Conservation (phyloP, 805 yeast species). For the Ogataea nakhonphanomensis region DNA sequence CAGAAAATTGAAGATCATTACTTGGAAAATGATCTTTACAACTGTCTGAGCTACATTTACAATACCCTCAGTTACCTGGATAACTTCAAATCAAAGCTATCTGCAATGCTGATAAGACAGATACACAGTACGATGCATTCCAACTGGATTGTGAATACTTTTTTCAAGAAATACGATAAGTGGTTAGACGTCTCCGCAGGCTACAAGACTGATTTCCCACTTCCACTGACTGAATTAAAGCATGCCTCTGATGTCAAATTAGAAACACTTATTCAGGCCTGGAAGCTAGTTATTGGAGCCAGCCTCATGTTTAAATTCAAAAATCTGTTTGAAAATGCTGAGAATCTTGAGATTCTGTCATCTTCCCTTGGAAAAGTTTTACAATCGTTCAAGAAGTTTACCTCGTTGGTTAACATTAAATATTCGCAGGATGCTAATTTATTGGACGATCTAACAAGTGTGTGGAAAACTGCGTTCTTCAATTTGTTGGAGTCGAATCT, state of each 20-base stretch:
- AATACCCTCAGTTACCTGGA: constrained; percentile 28
- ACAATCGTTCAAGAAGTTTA: constrained; percentile 29
- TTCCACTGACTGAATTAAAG: constrained; percentile 15
- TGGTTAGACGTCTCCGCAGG: constrained; percentile 26
- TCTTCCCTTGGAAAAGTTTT: constrained; percentile 20
- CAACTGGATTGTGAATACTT: constrained; percentile 29
- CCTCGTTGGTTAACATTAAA: constrained; percentile 27
- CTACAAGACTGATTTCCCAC: constrained; percentile 22
- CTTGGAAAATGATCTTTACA: constrained; percentile 21
- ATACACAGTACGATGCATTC: constrained; percentile 20
- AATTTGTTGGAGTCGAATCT: constrained; percentile 14
- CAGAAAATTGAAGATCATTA: constrained; percentile 6
- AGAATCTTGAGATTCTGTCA: constrained; percentile 19
- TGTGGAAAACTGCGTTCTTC: constrained; percentile 22
- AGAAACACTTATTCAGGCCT: constrained; percentile 8
- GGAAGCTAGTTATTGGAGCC: constrained; percentile 24
- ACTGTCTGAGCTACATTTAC: constrained; percentile 28
- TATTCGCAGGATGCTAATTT: constrained; percentile 8
- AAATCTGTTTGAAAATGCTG: constrained; percentile 6
- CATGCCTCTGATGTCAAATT: constrained; percentile 8
- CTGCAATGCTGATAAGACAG: constrained; percentile 20
- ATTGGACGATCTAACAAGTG: constrained; percentile 14
- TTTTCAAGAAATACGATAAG: constrained; percentile 26
- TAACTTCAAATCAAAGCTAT: constrained; percentile 24
- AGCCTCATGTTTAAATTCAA: constrained; percentile 12